Percentiles rank a stretch among this genome's conserved stretches.
These are phyloP conservation scores for Aquilaria agallochum DNA, from an alignment of 441 rosid genomes.

Conservation along the genomic window DNA sequence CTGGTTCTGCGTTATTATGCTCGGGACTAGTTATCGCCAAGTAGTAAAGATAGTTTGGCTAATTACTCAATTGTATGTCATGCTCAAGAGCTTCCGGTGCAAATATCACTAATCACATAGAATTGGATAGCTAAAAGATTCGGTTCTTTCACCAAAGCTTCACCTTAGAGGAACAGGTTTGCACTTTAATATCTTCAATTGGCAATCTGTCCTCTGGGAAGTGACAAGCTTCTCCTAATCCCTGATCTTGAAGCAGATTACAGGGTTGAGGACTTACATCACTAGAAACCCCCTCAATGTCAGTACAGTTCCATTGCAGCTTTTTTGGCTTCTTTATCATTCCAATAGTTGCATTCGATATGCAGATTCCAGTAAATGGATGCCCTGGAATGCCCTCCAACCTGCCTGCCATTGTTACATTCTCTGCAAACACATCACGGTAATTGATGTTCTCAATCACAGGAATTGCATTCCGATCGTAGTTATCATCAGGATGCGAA, in stretches of 20 bases:
- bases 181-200: conserved; percentile 30
- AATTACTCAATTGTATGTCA: neutral
- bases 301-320: conserved; percentile 58
- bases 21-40: neutral
- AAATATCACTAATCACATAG: conserved; percentile 2
- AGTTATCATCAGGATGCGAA: conserved; percentile 55
- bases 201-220: conserved; percentile 45
- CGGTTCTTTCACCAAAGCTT: conserved; percentile 22
- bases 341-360: conserved; percentile 53
- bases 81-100: neutral
- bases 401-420: conserved; percentile 59
- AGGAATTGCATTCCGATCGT: conserved; percentile 59
- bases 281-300: conserved; percentile 45
- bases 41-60: neutral
- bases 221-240: conserved; percentile 33
- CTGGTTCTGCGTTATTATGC: neutral
- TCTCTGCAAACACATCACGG: conserved; percentile 55
- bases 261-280: conserved; percentile 54
- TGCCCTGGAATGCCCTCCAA: conserved; percentile 55
- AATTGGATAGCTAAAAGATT: neutral
- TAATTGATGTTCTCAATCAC: conserved; percentile 52
- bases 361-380: conserved; percentile 59
- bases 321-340: conserved; percentile 45
- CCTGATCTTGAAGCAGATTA: conserved; percentile 34
- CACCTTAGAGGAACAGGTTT: conserved; percentile 32